Evolutionary conservation across 768 basidiomycete genomes (phyloP).

Genomic region (Mycena capillaripes): DNA sequence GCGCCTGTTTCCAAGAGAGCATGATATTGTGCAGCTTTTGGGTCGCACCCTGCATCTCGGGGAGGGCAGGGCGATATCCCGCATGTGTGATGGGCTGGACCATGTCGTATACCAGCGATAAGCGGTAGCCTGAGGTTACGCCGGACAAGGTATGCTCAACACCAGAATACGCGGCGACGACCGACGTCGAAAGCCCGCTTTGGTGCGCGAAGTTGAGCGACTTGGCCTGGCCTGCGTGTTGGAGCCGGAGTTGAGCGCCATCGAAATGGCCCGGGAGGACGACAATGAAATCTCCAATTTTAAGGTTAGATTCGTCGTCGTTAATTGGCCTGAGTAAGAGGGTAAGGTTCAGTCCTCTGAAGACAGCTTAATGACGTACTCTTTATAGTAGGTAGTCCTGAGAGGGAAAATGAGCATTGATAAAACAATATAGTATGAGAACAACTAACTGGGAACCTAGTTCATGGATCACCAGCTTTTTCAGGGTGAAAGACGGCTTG

Average conservation of each 20-base stretch:
- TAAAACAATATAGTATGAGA: no score
- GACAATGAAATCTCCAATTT: constrained; percentile 31
- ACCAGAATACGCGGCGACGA: constrained; percentile 35
- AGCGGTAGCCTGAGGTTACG: constrained; percentile 28
- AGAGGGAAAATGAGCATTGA: background rate
- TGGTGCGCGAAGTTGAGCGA: constrained; percentile 24
- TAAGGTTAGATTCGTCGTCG: constrained; percentile 25
- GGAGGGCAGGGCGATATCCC: constrained; percentile 19
- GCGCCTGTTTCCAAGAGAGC: constrained; percentile 34
- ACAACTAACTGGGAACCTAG: constrained; percentile 9
- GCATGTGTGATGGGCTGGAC: constrained; percentile 24
- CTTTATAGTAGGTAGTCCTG: constrained; percentile 20
- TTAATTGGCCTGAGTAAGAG: constrained; percentile 9
- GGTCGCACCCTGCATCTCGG: constrained; percentile 32
- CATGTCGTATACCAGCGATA: constrained; percentile 33
- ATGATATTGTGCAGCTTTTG: constrained; percentile 30
- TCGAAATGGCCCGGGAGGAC: constrained; percentile 32
- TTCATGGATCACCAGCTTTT: constrained; percentile 31
- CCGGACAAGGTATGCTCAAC: constrained; percentile 27
- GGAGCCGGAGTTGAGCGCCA: constrained; percentile 32
- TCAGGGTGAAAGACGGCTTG: constrained; percentile 13
- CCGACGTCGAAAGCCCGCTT: constrained; percentile 25
- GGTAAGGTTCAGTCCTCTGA: background rate
- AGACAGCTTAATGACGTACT: background rate
- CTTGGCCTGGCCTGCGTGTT: constrained; percentile 24